phyloP scores from a whole-genome alignment of 1,284 basidiomycete species.

The Irpex lacteus region DNA sequence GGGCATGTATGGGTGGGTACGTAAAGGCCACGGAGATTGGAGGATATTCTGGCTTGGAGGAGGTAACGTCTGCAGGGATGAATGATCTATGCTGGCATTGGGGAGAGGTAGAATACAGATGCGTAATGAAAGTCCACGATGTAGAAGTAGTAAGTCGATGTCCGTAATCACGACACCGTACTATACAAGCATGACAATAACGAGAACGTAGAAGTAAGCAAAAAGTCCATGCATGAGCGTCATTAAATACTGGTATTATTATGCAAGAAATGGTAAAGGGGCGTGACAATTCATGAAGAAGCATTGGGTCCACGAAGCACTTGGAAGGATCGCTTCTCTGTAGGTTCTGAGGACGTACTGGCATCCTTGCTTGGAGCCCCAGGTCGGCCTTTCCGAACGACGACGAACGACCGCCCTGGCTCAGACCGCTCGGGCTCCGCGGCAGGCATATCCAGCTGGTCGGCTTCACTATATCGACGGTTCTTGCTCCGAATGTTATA shows the following conservation, averaged over 20 bases:
- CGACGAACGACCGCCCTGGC: conserved; percentile 61
- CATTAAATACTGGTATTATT: conserved; percentile 10
- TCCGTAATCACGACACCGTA: neutral
- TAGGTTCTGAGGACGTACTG: conserved; percentile 12
- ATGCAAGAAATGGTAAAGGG: neutral
- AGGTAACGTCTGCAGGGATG: conserved; percentile 27
- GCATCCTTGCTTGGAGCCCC: conserved; percentile 15
- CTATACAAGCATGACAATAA: neutral
- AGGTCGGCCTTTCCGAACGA: conserved; percentile 54
- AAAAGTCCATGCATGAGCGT: conserved; percentile 8
- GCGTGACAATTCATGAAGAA: conserved; percentile 12
- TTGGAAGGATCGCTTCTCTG: conserved; percentile 31
- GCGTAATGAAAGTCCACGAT: conserved; percentile 3
- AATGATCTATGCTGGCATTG: conserved; percentile 9
- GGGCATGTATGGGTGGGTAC: conserved; percentile 72
- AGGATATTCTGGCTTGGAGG: conserved; percentile 79
- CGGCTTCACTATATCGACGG: conserved; percentile 59
- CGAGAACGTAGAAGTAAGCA: conserved; percentile 2
- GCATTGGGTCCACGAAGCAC: conserved; percentile 31
- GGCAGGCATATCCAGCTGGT: conserved; percentile 19
- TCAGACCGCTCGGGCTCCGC: conserved; percentile 19
- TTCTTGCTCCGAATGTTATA: conserved; percentile 53
- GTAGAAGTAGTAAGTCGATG: conserved; percentile 19
- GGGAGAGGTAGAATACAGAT: conserved; percentile 8
- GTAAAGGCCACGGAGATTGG: conserved; percentile 69